Base-by-base conservation (phyloP, 2,329 filamentous ascomycete species). In the Aspergillus jensenii region DNA sequence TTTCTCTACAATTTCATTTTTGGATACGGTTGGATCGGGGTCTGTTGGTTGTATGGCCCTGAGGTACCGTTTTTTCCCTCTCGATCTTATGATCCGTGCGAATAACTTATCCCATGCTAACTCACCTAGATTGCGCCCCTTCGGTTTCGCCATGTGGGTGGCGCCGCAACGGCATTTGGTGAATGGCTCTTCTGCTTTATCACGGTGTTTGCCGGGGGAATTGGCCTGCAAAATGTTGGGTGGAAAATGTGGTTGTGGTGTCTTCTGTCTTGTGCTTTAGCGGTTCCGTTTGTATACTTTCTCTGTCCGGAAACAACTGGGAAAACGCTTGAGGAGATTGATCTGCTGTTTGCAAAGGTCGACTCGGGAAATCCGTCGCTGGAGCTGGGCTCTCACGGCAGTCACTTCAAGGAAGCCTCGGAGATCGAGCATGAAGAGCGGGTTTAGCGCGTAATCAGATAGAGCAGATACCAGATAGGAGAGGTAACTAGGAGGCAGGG, bases 241-340 rank as follows among this genome's bases (percentile, higher is more conserved):
- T 52, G 49, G 49, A 52, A 52, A 9, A 44, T 52, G 49, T 52
- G 49, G 49, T 8, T 52, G 12, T 52, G 49, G 49, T 43, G 12
- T 4, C 25, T 52, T 23, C 12, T 52, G 19, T 52, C 49, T 4
- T 52, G 49, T 40, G 49, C 49, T 21, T 3, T 44, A 15, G 49
- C 49, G 1, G 23, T 52, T 1, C 49, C 49, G 6, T 52, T 52
- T 25, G 49, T 52, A 3, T 52, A 52, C 25, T 52, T 43, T 39
- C 4, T 52, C 11, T 52, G 49, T 44, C 49, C 49, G 7, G 49
- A 52, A 25, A 52, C 49, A 0, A 52, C 49, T 1, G 49, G 49
- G 4, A 52, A 52, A 25, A 31, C 49, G 11, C 8, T 52, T 1
- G 49, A 52, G 23, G 49, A 52, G n/a, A 52, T 52, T 23, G 49